Conservation (phyloP, 2,329 filamentous ascomycete species). For the Colletotrichum spinosum region DNA sequence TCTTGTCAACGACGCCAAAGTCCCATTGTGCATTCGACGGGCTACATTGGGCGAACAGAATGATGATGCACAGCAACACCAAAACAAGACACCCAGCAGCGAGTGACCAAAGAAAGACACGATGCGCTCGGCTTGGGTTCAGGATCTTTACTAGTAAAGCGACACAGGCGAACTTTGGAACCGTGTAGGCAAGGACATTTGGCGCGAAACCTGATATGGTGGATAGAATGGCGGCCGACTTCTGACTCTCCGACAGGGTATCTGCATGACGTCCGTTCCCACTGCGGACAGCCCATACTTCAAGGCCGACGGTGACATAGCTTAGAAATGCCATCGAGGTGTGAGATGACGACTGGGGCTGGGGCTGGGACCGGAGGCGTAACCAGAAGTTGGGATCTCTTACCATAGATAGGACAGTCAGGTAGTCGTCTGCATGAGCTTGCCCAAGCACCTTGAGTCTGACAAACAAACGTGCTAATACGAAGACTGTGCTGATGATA, state of each 20-base stretch:
- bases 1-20: constrained; percentile 9
- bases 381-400: fast-evolving
- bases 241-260: constrained; percentile 1
- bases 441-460: constrained; percentile 15
- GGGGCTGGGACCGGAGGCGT: not conserved
- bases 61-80: constrained; percentile 39
- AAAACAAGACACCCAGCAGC: constrained; percentile 33
- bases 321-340: not conserved
- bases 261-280: constrained; percentile 9
- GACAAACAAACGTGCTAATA: constrained; percentile 3
- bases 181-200: constrained; percentile 42
- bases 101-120: constrained; percentile 41
- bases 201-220: constrained; percentile 43
- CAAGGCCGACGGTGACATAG: constrained; percentile 15
- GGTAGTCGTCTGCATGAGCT: constrained; percentile 3
- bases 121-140: constrained; percentile 40
- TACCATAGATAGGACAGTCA: constrained; percentile 10
- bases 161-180: constrained; percentile 46
- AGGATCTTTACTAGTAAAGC: constrained; percentile 42
- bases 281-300: constrained; percentile 14
- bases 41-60: constrained; percentile 42
- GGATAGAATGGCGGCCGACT: constrained; percentile 37
- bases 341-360: not conserved
- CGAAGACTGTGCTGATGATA: constrained; percentile 21
- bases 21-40: constrained; percentile 42